Conservation (phyloP, 306 rosid species). For the Casuarina equisetifolia region DNA sequence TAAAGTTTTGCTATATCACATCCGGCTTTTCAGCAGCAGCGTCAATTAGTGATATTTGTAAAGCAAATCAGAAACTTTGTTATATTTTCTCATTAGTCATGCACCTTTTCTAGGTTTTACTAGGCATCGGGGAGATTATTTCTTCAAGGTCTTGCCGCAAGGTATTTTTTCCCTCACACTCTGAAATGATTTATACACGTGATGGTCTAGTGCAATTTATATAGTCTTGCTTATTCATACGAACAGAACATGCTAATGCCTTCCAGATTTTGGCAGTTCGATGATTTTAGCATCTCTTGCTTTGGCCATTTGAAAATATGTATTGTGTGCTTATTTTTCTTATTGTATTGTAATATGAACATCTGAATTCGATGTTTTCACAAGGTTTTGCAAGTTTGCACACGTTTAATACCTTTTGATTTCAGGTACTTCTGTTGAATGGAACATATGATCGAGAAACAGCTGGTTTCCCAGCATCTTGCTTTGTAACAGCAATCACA, state of each 20-base stretch:
- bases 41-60: not conserved
- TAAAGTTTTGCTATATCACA: no score
- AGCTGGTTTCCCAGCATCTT: slow-evolving; percentile 72
- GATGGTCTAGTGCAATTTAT: slow-evolving; percentile 12
- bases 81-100: slow-evolving; percentile 3
- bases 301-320: slow-evolving; percentile 15
- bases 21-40: no score
- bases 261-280: not conserved
- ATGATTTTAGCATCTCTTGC: slow-evolving; percentile 4
- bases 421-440: slow-evolving; percentile 75
- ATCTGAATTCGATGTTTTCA: slow-evolving; percentile 8
- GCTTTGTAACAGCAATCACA: slow-evolving; percentile 78
- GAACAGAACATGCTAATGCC: slow-evolving; percentile 4
- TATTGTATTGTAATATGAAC: slow-evolving; percentile 1
- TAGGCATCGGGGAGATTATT: slow-evolving; percentile 83
- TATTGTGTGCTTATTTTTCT: not conserved
- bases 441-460: slow-evolving; percentile 85
- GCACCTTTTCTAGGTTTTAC: slow-evolving; percentile 57
- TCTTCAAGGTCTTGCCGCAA: slow-evolving; percentile 89
- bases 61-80: not conserved
- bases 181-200: slow-evolving; percentile 18
- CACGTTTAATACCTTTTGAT: slow-evolving; percentile 15
- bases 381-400: not conserved
- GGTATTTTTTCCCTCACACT: slow-evolving; percentile 44
- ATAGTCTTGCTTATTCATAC: slow-evolving; percentile 13